Conservation (phyloP, 2,329 filamentous ascomycete species). For the Tolypocladium capitatum region DNA sequence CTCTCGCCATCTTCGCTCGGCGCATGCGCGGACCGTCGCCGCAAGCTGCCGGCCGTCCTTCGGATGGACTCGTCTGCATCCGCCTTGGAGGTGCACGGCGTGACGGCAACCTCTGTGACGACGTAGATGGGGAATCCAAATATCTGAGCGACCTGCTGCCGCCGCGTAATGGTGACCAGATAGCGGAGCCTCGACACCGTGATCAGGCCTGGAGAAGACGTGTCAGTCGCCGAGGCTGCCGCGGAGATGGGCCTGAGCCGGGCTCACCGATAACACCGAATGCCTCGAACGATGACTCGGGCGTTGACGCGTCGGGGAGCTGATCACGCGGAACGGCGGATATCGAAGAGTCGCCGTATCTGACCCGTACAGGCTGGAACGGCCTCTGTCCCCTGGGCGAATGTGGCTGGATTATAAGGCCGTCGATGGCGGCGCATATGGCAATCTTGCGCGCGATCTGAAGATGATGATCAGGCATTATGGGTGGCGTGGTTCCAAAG, state of each 20-base stretch:
- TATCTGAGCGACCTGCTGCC: constrained; percentile 80
- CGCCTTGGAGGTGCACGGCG: constrained; percentile 63
- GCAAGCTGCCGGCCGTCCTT: constrained; percentile 37
- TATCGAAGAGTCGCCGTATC: constrained; percentile 48
- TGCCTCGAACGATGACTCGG: constrained; percentile 41
- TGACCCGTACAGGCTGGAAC: constrained; percentile 49
- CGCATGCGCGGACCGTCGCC: constrained; percentile 25
- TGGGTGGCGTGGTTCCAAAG: constrained; percentile 4
- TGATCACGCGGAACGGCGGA: constrained; percentile 31
- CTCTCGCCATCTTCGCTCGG: constrained; percentile 29
- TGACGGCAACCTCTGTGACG: constrained; percentile 80
- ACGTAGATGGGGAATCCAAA: constrained; percentile 73
- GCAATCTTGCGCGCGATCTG: constrained; percentile 66
- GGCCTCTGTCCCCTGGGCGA: constrained; percentile 44
- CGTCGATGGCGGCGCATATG: constrained; percentile 70
- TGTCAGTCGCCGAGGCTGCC: background rate
- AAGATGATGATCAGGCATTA: too few species aligned
- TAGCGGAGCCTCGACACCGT: constrained; percentile 71
- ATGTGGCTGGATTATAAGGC: constrained; percentile 66
- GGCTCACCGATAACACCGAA: constrained; percentile 43
- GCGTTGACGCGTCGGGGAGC: constrained; percentile 27
- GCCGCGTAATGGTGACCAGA: constrained; percentile 72
- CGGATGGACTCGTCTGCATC: constrained; percentile 63
- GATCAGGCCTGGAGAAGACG: constrained; percentile 52
- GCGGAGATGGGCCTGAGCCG: constrained; percentile 7